Evolutionary conservation across 306 rosid genomes (phyloP), one percentile per base, ranked within the genome.

Genomic region (Cicer cuneatum): DNA sequence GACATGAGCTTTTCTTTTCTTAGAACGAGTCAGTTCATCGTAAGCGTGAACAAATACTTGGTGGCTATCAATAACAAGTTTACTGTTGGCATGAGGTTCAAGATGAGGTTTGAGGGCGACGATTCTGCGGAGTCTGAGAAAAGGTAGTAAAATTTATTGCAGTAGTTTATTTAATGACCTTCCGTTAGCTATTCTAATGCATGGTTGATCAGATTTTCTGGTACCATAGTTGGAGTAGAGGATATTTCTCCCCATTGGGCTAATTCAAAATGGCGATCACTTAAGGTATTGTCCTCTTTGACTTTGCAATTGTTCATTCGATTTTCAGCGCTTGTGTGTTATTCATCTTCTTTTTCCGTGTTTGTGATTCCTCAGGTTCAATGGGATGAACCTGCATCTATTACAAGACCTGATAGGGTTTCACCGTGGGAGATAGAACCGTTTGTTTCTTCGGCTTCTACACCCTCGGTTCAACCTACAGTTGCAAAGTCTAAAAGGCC

Each of bases 361-460:
- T 46, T 7, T 69, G 52, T 78, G 77, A 73, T 53, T 79, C 35
- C 7, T 3, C 83, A 94, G 99, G 99, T 92, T 81, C 97, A 92
- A 78, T 94, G 99, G 99, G 99, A 94, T 79, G 99, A 94, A 76
- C 84, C 89, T 67, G 83, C 97, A 56, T 74, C 98, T 45, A 77
- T 90, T 82, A 73, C 79, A 10, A 87, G 97, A 83, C 99, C 98
- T 29, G 96, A 90, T 16, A 89, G 93, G 86, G 96, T 94, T 73
- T 94, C 98, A 1, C 89, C 96, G 5, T 94, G 98, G 98, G 96
- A 94, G 83, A 87, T 94, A 71, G 98, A 94, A 66, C 96, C 97
- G 8, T 87, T 86, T 60, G 83, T 86, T 65, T 83, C 90, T 71
- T 76, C 96, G 29, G 49, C 69, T 65, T 78, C 84, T 19, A 59